Conservation (phyloP, 1,284 basidiomycete species). For the Veloporphyrellus conicus region DNA sequence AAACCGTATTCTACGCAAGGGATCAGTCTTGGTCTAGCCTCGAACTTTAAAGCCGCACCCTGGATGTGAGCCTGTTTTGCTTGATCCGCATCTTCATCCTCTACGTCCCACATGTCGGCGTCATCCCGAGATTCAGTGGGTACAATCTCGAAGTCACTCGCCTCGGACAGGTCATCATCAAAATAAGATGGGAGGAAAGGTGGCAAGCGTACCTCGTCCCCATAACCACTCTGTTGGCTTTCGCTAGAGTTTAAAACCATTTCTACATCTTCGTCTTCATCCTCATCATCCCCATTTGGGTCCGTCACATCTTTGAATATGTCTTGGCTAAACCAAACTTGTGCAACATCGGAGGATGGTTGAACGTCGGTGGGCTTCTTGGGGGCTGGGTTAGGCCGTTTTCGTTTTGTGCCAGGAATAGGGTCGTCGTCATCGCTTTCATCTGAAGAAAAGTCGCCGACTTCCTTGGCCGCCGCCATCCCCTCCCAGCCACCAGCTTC, state of each 20-base stretch:
- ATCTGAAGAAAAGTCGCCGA: conserved; percentile 56
- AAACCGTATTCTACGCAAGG: conserved; percentile 71
- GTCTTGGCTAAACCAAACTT: conserved; percentile 94
- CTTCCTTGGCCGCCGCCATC: conserved; percentile 60
- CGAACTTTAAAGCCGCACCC: conserved; percentile 45
- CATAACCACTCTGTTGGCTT: conserved; percentile 30
- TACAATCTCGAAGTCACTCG: conserved; percentile 22
- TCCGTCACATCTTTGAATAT: conserved; percentile 69
- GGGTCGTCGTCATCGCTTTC: conserved; percentile 49
- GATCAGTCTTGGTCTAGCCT: not conserved
- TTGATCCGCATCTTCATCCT: conserved; percentile 76
- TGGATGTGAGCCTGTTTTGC: conserved; percentile 66
- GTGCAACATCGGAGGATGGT: conserved; percentile 46
- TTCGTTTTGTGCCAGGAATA: conserved; percentile 41
- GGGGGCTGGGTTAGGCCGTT: conserved; percentile 35
- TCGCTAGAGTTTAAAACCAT: conserved; percentile 12
- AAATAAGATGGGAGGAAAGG: not conserved
- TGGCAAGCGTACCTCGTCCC: conserved; percentile 35
- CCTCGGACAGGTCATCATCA: conserved; percentile 22
- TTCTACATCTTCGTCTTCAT: conserved; percentile 34
- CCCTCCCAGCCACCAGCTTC: conserved; percentile 76
- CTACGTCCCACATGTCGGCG: conserved; percentile 76
- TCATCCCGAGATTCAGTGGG: conserved; percentile 48
- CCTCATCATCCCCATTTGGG: conserved; percentile 38
- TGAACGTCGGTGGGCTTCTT: conserved; percentile 43